A percentile compares a stretch with the other conserved stretches of the same genome.
Conservation (phyloP, 179 eudicot species). For the Gypsophila paniculata region DNA sequence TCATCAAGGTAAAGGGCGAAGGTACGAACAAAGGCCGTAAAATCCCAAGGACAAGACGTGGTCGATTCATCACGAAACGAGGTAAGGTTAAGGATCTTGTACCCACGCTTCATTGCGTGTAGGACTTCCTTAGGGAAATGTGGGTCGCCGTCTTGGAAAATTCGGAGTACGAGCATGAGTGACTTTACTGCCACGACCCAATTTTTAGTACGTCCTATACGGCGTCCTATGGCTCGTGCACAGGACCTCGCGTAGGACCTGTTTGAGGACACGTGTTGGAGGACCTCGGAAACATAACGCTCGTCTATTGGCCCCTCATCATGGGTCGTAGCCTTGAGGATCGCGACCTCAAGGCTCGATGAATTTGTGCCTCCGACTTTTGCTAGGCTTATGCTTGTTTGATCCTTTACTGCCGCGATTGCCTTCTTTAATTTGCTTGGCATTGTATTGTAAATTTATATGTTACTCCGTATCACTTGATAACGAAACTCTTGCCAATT, state of each 20-base stretch:
- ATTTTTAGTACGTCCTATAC: slow-evolving; percentile 70
- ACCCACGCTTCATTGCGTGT: slow-evolving; percentile 72
- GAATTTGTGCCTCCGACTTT: slow-evolving; percentile 50
- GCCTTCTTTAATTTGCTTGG: slow-evolving; percentile 73
- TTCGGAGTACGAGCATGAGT: slow-evolving; percentile 57
- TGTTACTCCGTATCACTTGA: background rate
- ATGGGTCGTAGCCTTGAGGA: slow-evolving; percentile 77
- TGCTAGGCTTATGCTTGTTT: slow-evolving; percentile 80
- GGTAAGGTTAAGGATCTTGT: slow-evolving; percentile 64
- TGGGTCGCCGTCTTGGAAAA: slow-evolving; percentile 88
- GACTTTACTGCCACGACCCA: slow-evolving; percentile 83
- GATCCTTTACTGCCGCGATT: slow-evolving; percentile 78
- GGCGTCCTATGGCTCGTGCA: slow-evolving; percentile 71
- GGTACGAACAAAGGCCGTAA: slow-evolving; percentile 65
- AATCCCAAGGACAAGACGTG: slow-evolving; percentile 74
- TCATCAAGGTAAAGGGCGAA: slow-evolving; percentile 78
- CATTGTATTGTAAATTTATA: slow-evolving; percentile 29
- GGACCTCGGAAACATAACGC: slow-evolving; percentile 44
- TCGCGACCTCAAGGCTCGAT: slow-evolving; percentile 56
- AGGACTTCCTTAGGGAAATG: slow-evolving; percentile 81
- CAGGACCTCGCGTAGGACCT: slow-evolving; percentile 52
- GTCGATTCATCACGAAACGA: slow-evolving; percentile 59
- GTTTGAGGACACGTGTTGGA: slow-evolving; percentile 47
- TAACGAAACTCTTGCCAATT: background rate
- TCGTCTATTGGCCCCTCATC: slow-evolving; percentile 56